These are phyloP conservation scores for Beauveria sp. DNA, from an alignment of 2,329 filamentous ascomycete genomes.

Conservation along the genomic window DNA sequence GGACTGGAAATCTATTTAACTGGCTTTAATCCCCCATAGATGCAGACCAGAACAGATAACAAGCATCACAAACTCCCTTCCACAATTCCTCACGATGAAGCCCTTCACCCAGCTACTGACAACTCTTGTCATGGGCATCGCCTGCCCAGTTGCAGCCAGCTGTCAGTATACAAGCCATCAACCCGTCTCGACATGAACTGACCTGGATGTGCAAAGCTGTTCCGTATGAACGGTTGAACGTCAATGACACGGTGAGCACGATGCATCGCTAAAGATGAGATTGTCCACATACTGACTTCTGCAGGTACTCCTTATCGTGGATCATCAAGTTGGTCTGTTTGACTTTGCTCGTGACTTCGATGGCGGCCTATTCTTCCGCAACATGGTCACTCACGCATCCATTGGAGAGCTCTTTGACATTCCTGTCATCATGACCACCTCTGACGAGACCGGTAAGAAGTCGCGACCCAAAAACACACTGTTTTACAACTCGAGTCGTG, in stretches of 20 bases:
- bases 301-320: conserved; percentile 23
- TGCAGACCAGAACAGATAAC: no score
- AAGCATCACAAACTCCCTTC: no score
- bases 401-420: conserved; percentile 59
- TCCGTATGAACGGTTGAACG: not conserved
- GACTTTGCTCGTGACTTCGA: conserved; percentile 56
- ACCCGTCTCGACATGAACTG: no score
- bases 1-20: no score
- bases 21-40: no score
- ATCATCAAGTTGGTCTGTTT: conserved; percentile 30
- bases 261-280: not conserved
- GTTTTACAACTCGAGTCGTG: not conserved
- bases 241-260: not conserved
- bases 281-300: not conserved
- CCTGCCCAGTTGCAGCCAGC: no score
- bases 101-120: no score
- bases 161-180: no score
- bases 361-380: conserved; percentile 55
- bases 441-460: conserved; percentile 45
- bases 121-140: no score
- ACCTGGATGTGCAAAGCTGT: not conserved
- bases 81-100: no score
- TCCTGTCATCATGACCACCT: conserved; percentile 64
- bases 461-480: not conserved
- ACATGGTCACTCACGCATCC: conserved; percentile 56